Base-by-base conservation (phyloP, 148 eudicot genomes). In the Nyssa sinensis region DNA sequence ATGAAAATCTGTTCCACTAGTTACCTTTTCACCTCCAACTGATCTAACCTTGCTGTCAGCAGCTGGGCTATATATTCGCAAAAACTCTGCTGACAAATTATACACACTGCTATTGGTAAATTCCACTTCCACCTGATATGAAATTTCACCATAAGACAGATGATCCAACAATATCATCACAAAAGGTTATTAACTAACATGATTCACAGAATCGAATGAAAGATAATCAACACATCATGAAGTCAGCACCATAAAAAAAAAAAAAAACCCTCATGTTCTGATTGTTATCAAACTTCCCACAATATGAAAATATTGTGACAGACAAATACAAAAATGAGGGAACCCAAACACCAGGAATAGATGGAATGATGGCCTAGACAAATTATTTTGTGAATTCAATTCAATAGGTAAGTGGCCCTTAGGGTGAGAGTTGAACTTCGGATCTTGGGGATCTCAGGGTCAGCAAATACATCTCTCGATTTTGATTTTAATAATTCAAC, bases 21-120 rank as follows among this genome's bases (percentile, higher is more conserved):
- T 71, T 84, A 92, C 97, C 98, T 92, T 95, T 81, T 92, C 97
- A 33, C 97, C 98, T 61, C 87, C 91, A 59, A 92, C 57, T 9
- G 93, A 84, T 79, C 97, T 84, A 70, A 92, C 81, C 78, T 95
- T 95, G 85, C 97, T 89, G 70, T 95, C 96, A 53, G 84, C 98
- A 77, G 98, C 97, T 25, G 97, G 98, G 84, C 97, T 95, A 70
- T 89, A 78, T 47, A 87, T 86, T 85, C 98, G 83, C 64, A 92
- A 77, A 75, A 81, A 95, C 77, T 95, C 98, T 41, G 98, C 94
- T 27, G 96, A 77, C 61, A 95, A 74, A 62, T 33, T 84, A 76
- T 84, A 95, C 37, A 72, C 72, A 68, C 66, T 67, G 23, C 94
- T 90, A 75, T 89, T 78, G 29, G 87, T 82, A 80, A 76, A 95